Conservation (phyloP, 805 yeast genomes). For the Cyberlindnera mississippiensis region DNA sequence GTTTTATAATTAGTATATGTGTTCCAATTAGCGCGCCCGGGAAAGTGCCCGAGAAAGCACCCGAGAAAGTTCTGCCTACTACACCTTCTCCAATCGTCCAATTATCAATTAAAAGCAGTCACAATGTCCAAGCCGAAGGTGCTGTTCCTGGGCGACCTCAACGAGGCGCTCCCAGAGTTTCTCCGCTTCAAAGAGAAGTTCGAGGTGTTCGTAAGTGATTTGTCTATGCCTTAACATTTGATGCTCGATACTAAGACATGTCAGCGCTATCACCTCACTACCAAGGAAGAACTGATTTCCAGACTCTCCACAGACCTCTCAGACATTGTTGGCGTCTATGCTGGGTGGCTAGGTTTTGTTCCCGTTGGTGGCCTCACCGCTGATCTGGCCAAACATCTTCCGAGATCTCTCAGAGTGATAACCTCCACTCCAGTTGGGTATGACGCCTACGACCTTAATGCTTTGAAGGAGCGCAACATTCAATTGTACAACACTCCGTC, state of each 20-base stretch:
- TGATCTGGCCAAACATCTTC: slow-evolving; percentile 42
- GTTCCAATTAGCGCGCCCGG: no score
- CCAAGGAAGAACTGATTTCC: slow-evolving; percentile 36
- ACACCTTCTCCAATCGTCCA: no score
- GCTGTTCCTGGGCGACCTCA: slow-evolving; percentile 43
- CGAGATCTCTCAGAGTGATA: slow-evolving; percentile 42
- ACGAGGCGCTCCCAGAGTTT: slow-evolving; percentile 36
- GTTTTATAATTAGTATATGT: no score
- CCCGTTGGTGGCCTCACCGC: slow-evolving; percentile 47
- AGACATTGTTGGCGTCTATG: slow-evolving; percentile 50
- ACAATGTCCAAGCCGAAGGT: slow-evolving; percentile 15
- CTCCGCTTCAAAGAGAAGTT: slow-evolving; percentile 33
- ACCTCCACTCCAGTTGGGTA: slow-evolving; percentile 56
- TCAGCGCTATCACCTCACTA: slow-evolving; percentile 31
- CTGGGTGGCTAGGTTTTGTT: slow-evolving; percentile 54
- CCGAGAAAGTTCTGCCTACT: background rate
- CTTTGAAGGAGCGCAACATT: slow-evolving; percentile 38
- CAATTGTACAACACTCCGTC: slow-evolving; percentile 44
- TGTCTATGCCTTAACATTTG: no score
- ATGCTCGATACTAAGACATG: slow-evolving; percentile 5
- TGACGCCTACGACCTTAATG: slow-evolving; percentile 45
- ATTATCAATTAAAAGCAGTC: no score
- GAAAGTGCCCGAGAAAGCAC: no score
- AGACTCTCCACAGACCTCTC: slow-evolving; percentile 34
- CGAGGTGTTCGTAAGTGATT: slow-evolving; percentile 30